These are phyloP conservation scores for Hyparrhenia diplandra DNA, from an alignment of 176 grass and related monocot genomes.

Conservation along the genomic window DNA sequence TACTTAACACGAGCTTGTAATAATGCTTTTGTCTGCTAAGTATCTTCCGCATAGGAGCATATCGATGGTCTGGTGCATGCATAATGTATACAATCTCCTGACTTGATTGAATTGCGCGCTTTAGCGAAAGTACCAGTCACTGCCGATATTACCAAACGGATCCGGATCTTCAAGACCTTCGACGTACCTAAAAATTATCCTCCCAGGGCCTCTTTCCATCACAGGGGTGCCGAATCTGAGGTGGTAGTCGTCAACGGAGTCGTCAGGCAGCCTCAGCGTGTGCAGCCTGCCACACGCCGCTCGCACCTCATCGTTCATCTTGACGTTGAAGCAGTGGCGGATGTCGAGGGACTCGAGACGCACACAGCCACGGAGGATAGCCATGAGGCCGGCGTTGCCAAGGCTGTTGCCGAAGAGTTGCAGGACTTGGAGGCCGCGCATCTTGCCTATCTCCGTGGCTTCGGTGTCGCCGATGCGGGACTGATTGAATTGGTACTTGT, in stretches of 20 bases:
- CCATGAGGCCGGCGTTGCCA: neutral
- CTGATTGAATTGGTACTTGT: neutral
- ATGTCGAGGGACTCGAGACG: slow-evolving; percentile 18
- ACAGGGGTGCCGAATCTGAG: neutral
- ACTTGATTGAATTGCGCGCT: too few species aligned
- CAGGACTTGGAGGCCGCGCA: neutral
- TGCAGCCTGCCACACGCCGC: neutral
- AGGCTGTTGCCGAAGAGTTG: slow-evolving; percentile 27
- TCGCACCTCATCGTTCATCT: neutral
- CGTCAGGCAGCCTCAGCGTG: neutral
- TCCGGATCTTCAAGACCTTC: too few species aligned
- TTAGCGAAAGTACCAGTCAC: neutral
- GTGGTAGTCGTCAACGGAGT: neutral
- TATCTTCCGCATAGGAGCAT: too few species aligned
- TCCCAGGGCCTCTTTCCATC: neutral
- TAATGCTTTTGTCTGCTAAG: too few species aligned
- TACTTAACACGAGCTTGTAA: too few species aligned
- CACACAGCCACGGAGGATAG: slow-evolving; percentile 6
- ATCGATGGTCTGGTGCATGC: too few species aligned
- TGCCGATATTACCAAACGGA: neutral
- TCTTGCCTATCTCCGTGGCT: neutral
- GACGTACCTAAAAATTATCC: too few species aligned
- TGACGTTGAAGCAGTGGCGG: slow-evolving; percentile 22
- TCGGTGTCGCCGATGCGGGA: neutral
- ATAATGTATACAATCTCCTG: too few species aligned